A percentile compares a stretch with the other conserved stretches of the same genome.
These are phyloP conservation scores for Nymphaea colorata DNA, from an alignment of 164 flowering plant genomes.

Conservation along the genomic window DNA sequence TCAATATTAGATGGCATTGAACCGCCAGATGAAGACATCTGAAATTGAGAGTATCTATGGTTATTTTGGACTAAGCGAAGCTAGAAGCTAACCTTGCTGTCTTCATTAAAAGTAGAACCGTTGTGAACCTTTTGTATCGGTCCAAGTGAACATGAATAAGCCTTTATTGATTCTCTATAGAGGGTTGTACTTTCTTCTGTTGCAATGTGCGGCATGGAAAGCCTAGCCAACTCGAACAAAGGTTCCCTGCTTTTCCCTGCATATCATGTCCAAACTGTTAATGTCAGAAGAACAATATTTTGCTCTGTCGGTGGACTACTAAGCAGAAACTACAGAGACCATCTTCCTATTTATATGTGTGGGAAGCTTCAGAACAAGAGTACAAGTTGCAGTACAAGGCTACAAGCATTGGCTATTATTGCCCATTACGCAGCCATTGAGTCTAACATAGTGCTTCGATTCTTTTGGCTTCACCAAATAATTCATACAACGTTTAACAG, in stretches of 20 bases:
- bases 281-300: too few relatives aligned
- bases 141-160: slow-evolving; percentile 18
- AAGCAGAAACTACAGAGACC: too few relatives aligned
- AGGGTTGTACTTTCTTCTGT: slow-evolving; percentile 25
- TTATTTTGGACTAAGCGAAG: too few relatives aligned
- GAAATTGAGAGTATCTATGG: not conserved
- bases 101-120: slow-evolving; percentile 16
- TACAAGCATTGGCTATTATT: too few relatives aligned
- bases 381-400: too few relatives aligned
- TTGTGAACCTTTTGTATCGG: slow-evolving; percentile 16
- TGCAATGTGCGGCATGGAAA: slow-evolving; percentile 22
- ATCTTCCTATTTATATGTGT: too few relatives aligned
- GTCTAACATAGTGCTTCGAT: too few relatives aligned
- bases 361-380: too few relatives aligned
- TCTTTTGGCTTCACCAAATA: too few relatives aligned
- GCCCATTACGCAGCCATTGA: too few relatives aligned
- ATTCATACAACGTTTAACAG: too few relatives aligned
- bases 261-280: not conserved
- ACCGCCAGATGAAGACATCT: not conserved
- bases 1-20: slow-evolving; percentile 1
- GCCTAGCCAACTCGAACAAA: slow-evolving; percentile 24
- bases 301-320: too few relatives aligned
- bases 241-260: slow-evolving; percentile 42
- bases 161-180: slow-evolving; percentile 17
- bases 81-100: slow-evolving; percentile 24